These are phyloP conservation scores for Trichoderma sp. DNA, from an alignment of 2,329 filamentous ascomycete genomes.

Conservation along the genomic window DNA sequence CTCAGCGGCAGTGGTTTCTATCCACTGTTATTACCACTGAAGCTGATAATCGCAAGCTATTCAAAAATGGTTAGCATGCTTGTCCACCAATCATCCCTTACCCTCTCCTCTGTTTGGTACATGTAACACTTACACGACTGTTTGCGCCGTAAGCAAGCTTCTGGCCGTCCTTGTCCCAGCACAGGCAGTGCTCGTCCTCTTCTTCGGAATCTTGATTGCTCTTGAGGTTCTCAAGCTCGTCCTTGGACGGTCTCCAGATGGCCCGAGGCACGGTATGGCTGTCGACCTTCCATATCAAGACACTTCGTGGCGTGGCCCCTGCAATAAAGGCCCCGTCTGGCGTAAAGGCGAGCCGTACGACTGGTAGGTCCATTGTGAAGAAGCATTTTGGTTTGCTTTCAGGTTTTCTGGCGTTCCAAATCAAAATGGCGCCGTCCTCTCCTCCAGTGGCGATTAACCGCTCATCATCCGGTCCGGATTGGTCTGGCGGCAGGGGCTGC, in stretches of 20 bases:
- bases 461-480: slow-evolving; percentile 44
- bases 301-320: slow-evolving; percentile 55
- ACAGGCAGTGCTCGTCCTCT: slow-evolving; percentile 59
- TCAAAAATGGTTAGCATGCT: background rate
- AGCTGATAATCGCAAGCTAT: slow-evolving; percentile 52
- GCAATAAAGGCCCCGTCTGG: slow-evolving; percentile 63
- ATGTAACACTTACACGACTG: slow-evolving; percentile 50
- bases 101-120: background rate
- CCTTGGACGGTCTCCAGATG: slow-evolving; percentile 58
- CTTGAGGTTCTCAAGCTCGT: background rate
- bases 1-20: slow-evolving; percentile 22
- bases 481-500: slow-evolving; percentile 50
- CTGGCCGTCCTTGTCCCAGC: slow-evolving; percentile 60
- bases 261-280: slow-evolving; percentile 57
- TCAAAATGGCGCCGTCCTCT: slow-evolving; percentile 60
- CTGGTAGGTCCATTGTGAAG: slow-evolving; percentile 58
- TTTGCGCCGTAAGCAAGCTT: slow-evolving; percentile 63
- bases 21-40: slow-evolving; percentile 42
- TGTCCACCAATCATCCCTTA: no score
- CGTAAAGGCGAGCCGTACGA: slow-evolving; percentile 59
- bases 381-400: slow-evolving; percentile 57
- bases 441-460: slow-evolving; percentile 59
- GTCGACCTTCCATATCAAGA: slow-evolving; percentile 64
- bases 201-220: slow-evolving; percentile 41
- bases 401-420: slow-evolving; percentile 58